These are phyloP conservation scores for Acanthamoeba lenticulata DNA, from an alignment of 208 protist genomes.

Conservation along the genomic window DNA sequence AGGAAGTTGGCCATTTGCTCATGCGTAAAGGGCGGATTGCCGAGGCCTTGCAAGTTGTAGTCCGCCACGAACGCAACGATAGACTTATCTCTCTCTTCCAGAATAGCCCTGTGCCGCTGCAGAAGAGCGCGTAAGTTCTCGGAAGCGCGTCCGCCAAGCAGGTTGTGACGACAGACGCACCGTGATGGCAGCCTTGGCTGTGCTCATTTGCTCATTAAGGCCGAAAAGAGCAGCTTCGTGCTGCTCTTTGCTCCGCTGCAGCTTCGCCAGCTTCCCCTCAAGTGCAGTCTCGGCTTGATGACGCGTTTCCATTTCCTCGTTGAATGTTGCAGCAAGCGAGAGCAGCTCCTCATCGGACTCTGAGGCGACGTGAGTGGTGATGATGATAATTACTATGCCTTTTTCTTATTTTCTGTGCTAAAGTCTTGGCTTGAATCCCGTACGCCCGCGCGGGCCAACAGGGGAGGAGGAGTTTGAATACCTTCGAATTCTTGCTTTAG, in stretches of 20 bases:
- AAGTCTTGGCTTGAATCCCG: neutral
- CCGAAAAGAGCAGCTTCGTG: neutral
- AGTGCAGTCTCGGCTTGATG: neutral
- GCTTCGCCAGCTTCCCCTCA: neutral
- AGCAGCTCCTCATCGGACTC: slow-evolving; percentile 70
- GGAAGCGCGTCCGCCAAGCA: neutral
- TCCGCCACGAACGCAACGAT: neutral
- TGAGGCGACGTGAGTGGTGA: neutral
- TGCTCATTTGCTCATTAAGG: neutral
- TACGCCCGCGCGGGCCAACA: neutral
- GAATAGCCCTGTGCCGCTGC: neutral
- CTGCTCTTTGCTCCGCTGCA: neutral
- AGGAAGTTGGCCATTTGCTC: neutral
- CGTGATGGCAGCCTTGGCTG: neutral
- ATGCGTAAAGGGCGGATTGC: neutral
- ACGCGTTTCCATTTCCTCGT: slow-evolving; percentile 29
- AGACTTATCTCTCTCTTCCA: neutral
- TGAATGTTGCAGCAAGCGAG: slow-evolving; percentile 39
- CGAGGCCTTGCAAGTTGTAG: neutral
- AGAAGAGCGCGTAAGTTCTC: too few relatives aligned
- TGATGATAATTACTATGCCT: too few relatives aligned
- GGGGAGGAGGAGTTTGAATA: neutral
- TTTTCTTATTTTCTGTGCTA: too few relatives aligned
- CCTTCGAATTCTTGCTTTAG: slow-evolving; percentile 57
- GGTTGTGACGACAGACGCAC: neutral